These are phyloP conservation scores for Suhomyces bolitotheri DNA, from an alignment of 1,139 yeast species.

Conservation along the genomic window DNA sequence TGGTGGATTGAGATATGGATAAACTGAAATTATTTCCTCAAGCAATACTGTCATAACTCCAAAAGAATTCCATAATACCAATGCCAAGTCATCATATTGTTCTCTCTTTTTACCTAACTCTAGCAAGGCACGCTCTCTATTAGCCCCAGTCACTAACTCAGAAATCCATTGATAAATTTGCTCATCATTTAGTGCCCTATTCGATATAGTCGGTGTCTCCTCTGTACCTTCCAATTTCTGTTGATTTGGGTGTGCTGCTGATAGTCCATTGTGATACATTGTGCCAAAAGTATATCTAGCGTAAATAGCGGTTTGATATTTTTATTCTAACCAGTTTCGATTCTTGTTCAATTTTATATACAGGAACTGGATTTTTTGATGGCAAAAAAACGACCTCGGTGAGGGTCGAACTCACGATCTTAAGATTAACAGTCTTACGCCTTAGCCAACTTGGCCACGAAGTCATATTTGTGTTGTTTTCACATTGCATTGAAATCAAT, in stretches of 20 bases:
- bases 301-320: background rate
- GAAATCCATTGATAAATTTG: conserved; percentile 89
- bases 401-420: conserved; percentile 50
- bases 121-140: conserved; percentile 86
- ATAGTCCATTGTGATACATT: conserved; percentile 7
- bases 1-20: conserved; percentile 88
- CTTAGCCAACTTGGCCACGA: conserved; percentile 60
- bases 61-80: conserved; percentile 92
- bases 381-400: conserved; percentile 39
- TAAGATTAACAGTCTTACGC: conserved; percentile 56
- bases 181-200: conserved; percentile 75
- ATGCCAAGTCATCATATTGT: conserved; percentile 89
- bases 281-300: background rate
- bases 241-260: conserved; percentile 3
- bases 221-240: conserved; percentile 5
- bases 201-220: conserved; percentile 12
- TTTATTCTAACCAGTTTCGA: conserved; percentile 1
- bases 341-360: conserved; percentile 5
- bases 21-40: conserved; percentile 87
- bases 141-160: conserved; percentile 85
- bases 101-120: conserved; percentile 94
- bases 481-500: no score
- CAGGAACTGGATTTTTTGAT: no score
- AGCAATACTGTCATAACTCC: conserved; percentile 93
- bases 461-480: conserved; percentile 36